These are phyloP conservation scores for Coemansia sp. DNA, from an alignment of 371 early-diverging fungal species.

Conservation along the genomic window DNA sequence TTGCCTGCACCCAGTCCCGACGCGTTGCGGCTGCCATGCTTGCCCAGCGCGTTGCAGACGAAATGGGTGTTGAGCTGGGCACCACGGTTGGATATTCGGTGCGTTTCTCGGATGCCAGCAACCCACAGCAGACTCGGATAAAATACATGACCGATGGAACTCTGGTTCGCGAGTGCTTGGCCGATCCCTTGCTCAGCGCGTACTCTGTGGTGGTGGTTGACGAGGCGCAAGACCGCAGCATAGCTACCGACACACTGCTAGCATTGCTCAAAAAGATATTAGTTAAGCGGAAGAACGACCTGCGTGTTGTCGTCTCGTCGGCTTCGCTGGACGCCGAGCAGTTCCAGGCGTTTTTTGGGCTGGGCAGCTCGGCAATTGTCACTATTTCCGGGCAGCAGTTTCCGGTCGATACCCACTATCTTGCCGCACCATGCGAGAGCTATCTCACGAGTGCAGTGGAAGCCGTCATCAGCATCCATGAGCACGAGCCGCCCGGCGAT, in stretches of 20 bases:
- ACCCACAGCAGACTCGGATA: conserved; percentile 80
- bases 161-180: conserved; percentile 89
- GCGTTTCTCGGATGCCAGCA: conserved; percentile 91
- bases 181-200: conserved; percentile 79
- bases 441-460: conserved; percentile 87
- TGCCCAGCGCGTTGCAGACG: conserved; percentile 92
- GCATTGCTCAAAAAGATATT: conserved; percentile 80
- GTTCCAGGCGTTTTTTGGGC: conserved; percentile 82
- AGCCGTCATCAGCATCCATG: conserved; percentile 79
- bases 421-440: conserved; percentile 81
- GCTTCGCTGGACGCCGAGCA: conserved; percentile 89
- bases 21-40: conserved; percentile 97
- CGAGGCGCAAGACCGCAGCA: conserved; percentile 96
- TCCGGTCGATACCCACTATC: conserved; percentile 86
- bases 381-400: conserved; percentile 90
- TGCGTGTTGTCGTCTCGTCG: conserved; percentile 87
- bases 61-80: conserved; percentile 79
- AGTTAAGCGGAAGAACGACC: conserved; percentile 64
- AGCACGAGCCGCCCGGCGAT: conserved; percentile 80
- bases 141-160: conserved; percentile 99
- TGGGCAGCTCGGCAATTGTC: conserved; percentile 72
- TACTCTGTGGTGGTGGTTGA: conserved; percentile 95
- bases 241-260: conserved; percentile 94
- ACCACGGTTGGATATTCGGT: conserved; percentile 91
- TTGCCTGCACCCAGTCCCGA: conserved; percentile 97